A percentile compares a stretch with the other conserved stretches of the same genome.
phyloP scores from a whole-genome alignment of 306 rosid genomes.

The Mimosa bimucronata region DNA sequence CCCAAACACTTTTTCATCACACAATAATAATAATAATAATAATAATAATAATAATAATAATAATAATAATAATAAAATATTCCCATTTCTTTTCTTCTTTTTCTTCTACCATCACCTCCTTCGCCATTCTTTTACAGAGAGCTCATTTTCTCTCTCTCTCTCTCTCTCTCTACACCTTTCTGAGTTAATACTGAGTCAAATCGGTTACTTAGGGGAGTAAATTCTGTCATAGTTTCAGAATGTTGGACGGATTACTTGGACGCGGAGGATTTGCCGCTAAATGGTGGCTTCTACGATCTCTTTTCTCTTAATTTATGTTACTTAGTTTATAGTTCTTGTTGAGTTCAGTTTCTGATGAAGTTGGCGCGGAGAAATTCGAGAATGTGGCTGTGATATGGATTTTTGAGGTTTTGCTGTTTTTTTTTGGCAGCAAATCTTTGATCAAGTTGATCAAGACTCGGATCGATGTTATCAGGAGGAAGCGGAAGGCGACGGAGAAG shows the following conservation, averaged over 20 bases:
- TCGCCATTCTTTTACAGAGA: background rate
- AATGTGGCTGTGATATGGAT: conserved; percentile 24
- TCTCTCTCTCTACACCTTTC: conserved; percentile 12
- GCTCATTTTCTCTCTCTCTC: conserved; percentile 18
- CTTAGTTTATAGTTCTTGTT: background rate
- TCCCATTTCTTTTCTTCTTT: background rate
- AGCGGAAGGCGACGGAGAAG: conserved; percentile 93
- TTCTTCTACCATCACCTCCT: background rate
- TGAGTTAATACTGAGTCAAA: conserved; percentile 44
- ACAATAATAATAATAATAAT: too few relatives aligned
- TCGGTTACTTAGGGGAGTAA: conserved; percentile 33
- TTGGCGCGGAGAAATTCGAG: background rate
- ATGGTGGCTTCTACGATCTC: conserved; percentile 58
- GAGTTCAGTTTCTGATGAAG: conserved; percentile 4
- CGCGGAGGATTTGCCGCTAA: conserved; percentile 75
- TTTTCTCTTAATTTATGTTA: background rate
- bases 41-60: too few relatives aligned
- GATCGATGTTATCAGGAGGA: conserved; percentile 85
- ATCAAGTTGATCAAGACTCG: conserved; percentile 79
- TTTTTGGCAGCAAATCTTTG: conserved; percentile 67
- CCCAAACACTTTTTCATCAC: background rate
- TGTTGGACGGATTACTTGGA: conserved; percentile 80
- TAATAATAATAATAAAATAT: background rate
- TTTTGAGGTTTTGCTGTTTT: background rate
- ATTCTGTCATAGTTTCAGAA: conserved; percentile 32